Percentiles rank a stretch among this genome's conserved stretches.
Conservation (phyloP, 2,329 filamentous ascomycete species). For the Aspergillus glaucus region DNA sequence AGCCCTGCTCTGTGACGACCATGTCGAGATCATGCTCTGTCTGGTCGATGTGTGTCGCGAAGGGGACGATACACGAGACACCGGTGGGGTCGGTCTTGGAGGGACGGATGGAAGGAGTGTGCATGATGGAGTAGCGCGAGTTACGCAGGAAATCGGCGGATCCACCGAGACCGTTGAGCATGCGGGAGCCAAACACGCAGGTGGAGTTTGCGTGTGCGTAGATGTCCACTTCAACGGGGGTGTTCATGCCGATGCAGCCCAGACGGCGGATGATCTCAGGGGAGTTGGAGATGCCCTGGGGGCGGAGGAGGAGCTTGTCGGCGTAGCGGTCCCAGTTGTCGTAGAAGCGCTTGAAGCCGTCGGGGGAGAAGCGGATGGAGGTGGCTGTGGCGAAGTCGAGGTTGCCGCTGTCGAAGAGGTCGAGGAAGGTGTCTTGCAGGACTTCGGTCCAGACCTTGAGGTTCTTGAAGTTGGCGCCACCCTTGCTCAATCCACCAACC, state of each 20-base stretch:
- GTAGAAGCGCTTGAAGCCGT: constrained; percentile 88
- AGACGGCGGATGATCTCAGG: constrained; percentile 85
- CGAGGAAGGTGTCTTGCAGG: constrained; percentile 85
- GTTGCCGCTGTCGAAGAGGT: constrained; percentile 82
- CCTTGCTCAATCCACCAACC: constrained; percentile 70
- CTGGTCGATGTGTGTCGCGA: constrained; percentile 88
- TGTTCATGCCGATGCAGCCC: constrained; percentile 92
- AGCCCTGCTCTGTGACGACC: constrained; percentile 70
- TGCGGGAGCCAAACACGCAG: constrained; percentile 80
- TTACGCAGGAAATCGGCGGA: constrained; percentile 74
- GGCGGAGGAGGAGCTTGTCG: constrained; percentile 74
- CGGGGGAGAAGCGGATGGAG: constrained; percentile 82
- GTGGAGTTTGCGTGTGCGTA: constrained; percentile 91
- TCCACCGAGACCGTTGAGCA: constrained; percentile 79
- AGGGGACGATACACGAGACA: constrained; percentile 82
- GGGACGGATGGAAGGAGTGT: constrained; percentile 75
- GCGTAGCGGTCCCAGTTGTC: constrained; percentile 74
- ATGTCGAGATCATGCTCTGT: constrained; percentile 89
- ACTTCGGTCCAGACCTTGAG: constrained; percentile 92
- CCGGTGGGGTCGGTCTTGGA: constrained; percentile 77
- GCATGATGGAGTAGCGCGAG: constrained; percentile 86
- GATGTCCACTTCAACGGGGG: constrained; percentile 87
- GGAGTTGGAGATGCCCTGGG: constrained; percentile 82
- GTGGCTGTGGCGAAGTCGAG: constrained; percentile 87
- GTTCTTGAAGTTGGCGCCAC: constrained; percentile 72